Evolutionary conservation across 2,329 filamentous ascomycete species (phyloP).

Genomic region (Harringtonia aguacate): DNA sequence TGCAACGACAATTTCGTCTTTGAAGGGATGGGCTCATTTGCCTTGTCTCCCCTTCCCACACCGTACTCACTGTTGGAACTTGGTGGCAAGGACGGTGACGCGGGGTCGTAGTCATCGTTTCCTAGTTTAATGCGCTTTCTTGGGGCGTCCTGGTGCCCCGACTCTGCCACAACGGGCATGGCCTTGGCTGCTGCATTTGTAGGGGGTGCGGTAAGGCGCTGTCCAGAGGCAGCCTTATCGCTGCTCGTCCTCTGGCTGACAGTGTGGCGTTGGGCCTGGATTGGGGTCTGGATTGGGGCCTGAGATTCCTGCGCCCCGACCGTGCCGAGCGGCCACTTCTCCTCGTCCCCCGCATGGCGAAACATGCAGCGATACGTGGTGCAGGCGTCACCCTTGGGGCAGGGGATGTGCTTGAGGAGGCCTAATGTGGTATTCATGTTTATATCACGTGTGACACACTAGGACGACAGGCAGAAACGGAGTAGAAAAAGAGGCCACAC

Average conservation of each 20-base stretch:
- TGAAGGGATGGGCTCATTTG: too few species aligned
- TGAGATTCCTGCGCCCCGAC: not conserved
- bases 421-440: constrained; percentile 7
- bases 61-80: not conserved
- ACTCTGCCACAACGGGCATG: too few species aligned
- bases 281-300: not conserved
- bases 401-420: constrained; percentile 15
- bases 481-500: too few species aligned
- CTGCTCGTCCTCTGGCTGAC: not conserved
- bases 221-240: not conserved
- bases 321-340: not conserved
- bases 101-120: constrained; percentile 1
- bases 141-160: not conserved
- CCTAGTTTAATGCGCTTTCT: constrained; percentile 1
- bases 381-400: constrained; percentile 13
- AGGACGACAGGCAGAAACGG: not conserved
- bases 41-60: too few species aligned
- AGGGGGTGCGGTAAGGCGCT: not conserved
- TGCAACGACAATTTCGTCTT: too few species aligned
- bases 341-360: constrained; percentile 7
- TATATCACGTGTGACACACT: not conserved
- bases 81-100: not conserved
- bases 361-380: constrained; percentile 14
- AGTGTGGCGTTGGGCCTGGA: not conserved
- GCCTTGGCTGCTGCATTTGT: not conserved